A percentile compares a stretch with the other conserved stretches of the same genome.
phyloP scores from a whole-genome alignment of 1,139 yeast species.

The Suhomyces anneliseae region DNA sequence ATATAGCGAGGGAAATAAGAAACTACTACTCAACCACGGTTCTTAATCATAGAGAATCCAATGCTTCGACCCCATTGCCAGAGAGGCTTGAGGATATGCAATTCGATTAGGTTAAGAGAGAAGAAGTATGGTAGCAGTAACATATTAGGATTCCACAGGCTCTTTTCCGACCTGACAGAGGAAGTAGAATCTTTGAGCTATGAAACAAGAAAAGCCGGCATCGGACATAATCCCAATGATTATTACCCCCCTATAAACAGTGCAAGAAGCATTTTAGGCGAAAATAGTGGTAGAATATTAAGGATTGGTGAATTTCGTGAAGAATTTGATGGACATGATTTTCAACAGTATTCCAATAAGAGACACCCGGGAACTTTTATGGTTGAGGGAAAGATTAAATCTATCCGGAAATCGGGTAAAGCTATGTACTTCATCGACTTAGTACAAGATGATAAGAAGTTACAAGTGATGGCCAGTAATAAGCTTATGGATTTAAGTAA shows the following conservation, averaged over 20 bases:
- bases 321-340: slow-evolving; percentile 20
- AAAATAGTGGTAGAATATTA: slow-evolving; percentile 4
- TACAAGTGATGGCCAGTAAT: slow-evolving; percentile 64
- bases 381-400: slow-evolving; percentile 56
- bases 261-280: slow-evolving; percentile 9
- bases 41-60: too few species aligned
- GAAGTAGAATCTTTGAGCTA: slow-evolving; percentile 11
- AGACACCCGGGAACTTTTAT: slow-evolving; percentile 14
- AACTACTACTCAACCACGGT: not conserved
- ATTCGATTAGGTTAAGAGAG: not conserved
- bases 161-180: not conserved
- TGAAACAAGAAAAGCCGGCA: slow-evolving; percentile 10
- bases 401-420: slow-evolving; percentile 63
- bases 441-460: slow-evolving; percentile 51
- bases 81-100: not conserved
- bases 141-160: not conserved
- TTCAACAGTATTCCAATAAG: slow-evolving; percentile 17
- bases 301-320: slow-evolving; percentile 22
- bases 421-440: slow-evolving; percentile 69
- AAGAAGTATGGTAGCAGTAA: not conserved
- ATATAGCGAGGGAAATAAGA: too few species aligned
- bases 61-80: not conserved
- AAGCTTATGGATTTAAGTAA: slow-evolving; percentile 42
- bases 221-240: slow-evolving; percentile 5
- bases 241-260: slow-evolving; percentile 22